These are phyloP conservation scores for Oxytropis ochrocephala DNA, from an alignment of 306 rosid species.

Conservation along the genomic window DNA sequence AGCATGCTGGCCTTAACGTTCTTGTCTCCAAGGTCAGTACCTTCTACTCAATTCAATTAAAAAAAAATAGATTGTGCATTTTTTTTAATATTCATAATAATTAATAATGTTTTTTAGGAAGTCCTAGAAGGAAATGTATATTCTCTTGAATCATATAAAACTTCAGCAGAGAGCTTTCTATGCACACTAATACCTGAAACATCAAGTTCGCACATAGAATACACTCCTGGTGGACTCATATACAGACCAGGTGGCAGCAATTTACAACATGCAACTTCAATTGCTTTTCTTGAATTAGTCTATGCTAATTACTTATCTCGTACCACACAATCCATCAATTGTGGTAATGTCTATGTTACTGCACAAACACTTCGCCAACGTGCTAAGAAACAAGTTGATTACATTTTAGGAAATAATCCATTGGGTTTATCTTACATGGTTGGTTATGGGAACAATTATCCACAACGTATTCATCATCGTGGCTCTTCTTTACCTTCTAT, in stretches of 20 bases:
- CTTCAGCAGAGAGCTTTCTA: constrained; percentile 82
- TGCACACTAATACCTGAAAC: constrained; percentile 78
- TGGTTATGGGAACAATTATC: constrained; percentile 63
- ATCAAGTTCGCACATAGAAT: constrained; percentile 64
- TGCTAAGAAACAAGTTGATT: constrained; percentile 83
- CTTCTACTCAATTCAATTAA: not conserved
- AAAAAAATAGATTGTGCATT: too few species aligned
- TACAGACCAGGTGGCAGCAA: constrained; percentile 96
- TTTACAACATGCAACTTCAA: constrained; percentile 74
- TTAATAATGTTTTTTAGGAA: constrained; percentile 39
- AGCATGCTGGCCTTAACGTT: constrained; percentile 90
- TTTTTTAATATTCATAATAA: not conserved
- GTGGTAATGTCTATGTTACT: constrained; percentile 56
- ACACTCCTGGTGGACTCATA: constrained; percentile 82
- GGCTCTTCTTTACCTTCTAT: constrained; percentile 79
- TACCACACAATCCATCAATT: constrained; percentile 53
- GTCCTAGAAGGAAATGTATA: constrained; percentile 59
- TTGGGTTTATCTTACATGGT: constrained; percentile 85
- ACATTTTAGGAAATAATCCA: constrained; percentile 77
- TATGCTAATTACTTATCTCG: constrained; percentile 65
- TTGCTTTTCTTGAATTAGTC: constrained; percentile 68
- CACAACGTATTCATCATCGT: constrained; percentile 77
- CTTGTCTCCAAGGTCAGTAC: constrained; percentile 73
- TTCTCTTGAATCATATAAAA: constrained; percentile 60
- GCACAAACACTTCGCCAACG: constrained; percentile 55